Base-by-base conservation (phyloP, 257 asterid species). In the Solanum pimpinellifolium region DNA sequence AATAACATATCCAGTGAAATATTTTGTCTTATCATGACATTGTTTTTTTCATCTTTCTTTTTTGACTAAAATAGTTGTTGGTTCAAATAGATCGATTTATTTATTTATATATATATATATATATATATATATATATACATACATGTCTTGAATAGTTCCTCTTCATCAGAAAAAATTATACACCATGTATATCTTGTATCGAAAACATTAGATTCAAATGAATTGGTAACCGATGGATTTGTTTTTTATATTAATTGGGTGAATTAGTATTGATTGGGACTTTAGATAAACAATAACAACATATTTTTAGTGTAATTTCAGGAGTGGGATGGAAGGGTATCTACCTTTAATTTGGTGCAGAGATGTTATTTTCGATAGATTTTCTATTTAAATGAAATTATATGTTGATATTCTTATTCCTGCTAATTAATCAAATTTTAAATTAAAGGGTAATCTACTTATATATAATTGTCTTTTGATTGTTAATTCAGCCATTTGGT, bases 401-500 rank as follows among this genome's bases (percentile, higher is more conserved):
- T 49, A 52, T 16, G 62, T 52, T 23, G 9, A 7, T 52, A 52
- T 21, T 9, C 10, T 52, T 6, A 52, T 2, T 52, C 21, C 6
- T 52, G 23, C 62, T 16, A 21, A 52, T 16, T 6, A 16, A 16
- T 52, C 62, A 52, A 52, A 6, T 6, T 16, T 16, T 52, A 52
- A 52, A 52, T 52, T 52, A 6, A 52, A 52, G 23, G 7, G 62
- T 16, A 52, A 52, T 52, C 7, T 16, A 16, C 62, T 52, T 62
- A 72, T 72, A 41, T 62, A 72, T 70, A 41, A n/a, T 23, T 33
- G 72, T 33, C 60, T 0, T 66, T 44, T 69, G 25, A 18, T 52
- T 52, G 62, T 44, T 72, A 2, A 39, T 83, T 88, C 89, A 91
- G 94, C 95, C 95, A 37, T 93, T 91, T 70, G 94, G 93, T 84